These are phyloP conservation scores for Candida rishiriensis DNA, from an alignment of 805 yeast species.

Conservation along the genomic window DNA sequence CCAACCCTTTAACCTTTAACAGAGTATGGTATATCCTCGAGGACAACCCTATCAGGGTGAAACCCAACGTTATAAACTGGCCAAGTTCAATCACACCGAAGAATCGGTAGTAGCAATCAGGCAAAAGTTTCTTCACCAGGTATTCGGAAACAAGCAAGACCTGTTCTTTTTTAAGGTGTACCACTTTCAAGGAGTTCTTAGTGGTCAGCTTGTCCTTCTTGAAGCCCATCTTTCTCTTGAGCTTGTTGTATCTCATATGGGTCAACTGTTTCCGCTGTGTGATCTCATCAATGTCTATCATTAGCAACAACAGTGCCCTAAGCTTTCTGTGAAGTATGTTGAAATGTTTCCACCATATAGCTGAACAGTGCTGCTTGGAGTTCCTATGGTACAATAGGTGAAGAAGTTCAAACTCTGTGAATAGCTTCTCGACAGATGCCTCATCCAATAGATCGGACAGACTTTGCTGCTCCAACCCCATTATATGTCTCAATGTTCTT, in stretches of 20 bases:
- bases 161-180: constrained; percentile 5
- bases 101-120: constrained; percentile 53
- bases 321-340: constrained; percentile 56
- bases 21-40: constrained; percentile 38
- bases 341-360: constrained; percentile 74
- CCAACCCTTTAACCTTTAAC: constrained; percentile 19
- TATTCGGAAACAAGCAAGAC: constrained; percentile 18
- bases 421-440: constrained; percentile 13
- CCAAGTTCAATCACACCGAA: constrained; percentile 68
- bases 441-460: background rate
- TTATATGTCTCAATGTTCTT: no score
- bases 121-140: constrained; percentile 34
- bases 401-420: constrained; percentile 52
- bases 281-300: constrained; percentile 23
- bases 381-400: constrained; percentile 67
- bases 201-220: constrained; percentile 8
- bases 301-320: constrained; percentile 34
- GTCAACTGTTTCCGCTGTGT: constrained; percentile 5
- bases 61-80: constrained; percentile 71
- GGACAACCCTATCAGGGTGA: constrained; percentile 56
- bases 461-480: no score
- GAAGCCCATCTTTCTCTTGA: constrained; percentile 2
- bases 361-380: constrained; percentile 68
- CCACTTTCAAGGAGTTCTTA: constrained; percentile 2
- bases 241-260: constrained; percentile 7